Evolutionary conservation across 73 alveolate species (phyloP), one percentile per base, ranked within the genome.

Genomic region (Paramecium bursaria): DNA sequence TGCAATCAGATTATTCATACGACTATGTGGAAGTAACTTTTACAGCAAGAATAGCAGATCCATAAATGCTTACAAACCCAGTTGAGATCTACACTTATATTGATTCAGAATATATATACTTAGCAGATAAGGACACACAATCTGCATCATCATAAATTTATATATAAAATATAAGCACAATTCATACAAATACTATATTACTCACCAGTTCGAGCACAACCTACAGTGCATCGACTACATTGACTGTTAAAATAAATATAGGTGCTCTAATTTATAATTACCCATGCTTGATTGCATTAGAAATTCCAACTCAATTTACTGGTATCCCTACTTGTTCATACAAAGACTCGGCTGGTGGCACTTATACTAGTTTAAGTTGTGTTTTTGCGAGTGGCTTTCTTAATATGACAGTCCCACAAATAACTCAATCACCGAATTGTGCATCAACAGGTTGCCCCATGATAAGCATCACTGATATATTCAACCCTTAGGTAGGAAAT

Each of bases 301-400:
- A 79, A 54, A 44, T 79, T 21, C 89, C 89, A 3, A 26, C 11
- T 39, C 73, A 52, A 11, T 79, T 79, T 42, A 27, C 42, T 7
- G 89, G 89, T n/a, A 73, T 79, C 3, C 89, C 89, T 22, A 35
- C 54, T 53, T 79, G 89, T 21, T n/a, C 52, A 52, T 79, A 46
- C 21, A 54, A 79, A 53, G 57, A 52, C 9, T n/a, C n/a, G n/a
- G 46, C 46, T 33, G 31, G 19, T 79, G 85, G 77, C 4, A 61
- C 50, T 10, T 19, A 29, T 31, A 33, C 73, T 10, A 57, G 35
- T 54, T 35, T 39, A 22, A 19, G 73, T 14, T 79, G 89, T 54
- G 48, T 46, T 0, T 79, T 54, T 13, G 13, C 48, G 11, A 31
- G 29, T 50, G 89, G 89, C 1, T 52, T 39, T 26, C 5, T 79